Evolutionary conservation across 2,329 filamentous ascomycete species (phyloP), one percentile per base, ranked within the genome.

Genomic region (Aureobasidium sp.): DNA sequence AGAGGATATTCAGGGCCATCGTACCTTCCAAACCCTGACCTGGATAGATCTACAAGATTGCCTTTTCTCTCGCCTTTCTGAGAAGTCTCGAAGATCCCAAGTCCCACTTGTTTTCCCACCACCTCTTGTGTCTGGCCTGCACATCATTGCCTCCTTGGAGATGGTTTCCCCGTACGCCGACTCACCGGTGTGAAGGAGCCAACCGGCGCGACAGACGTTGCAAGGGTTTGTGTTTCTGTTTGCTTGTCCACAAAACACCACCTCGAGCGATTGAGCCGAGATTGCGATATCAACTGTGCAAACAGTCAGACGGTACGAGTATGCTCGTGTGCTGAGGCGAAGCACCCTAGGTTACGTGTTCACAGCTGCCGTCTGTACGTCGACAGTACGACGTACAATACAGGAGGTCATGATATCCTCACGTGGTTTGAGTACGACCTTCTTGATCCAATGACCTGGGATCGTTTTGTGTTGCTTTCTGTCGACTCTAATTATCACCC

Each of bases 211-310:
- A 45, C 39, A 59, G 41, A 39, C 55, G 55, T 59, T 59, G 42
- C 31, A 48, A 47, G 22, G 29, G 55, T 59, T 59, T 42, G 53
- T 34, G 39, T 44, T 48, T 44, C 42, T 59, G 55, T 58, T 58
- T 58, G 55, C 27, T 42, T 59, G 34, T 59, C 39, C 55, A 59
- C 44, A 37, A 57, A 59, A 59, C 55, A 59, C 34, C 49, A 25
- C 34, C 37, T n/a, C 41, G 31, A 59, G 55, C 55, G 42, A 59
- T 25, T 39, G 31, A 59, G 31, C 55, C n/a, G 55, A 59, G 55
- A 59, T 59, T 59, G 55, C 55, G 55, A 59, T 59, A 59, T 31
- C 55, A 59, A 59, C 55, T 59, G 55, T 59, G 20, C 55, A 59
- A 59, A 59, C 55, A 47, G 55, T 59, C 55, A 7, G 41, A 34